Evolutionary conservation across 2,329 filamentous ascomycete species (phyloP).

Genomic region (Fusarium fracticaudum): DNA sequence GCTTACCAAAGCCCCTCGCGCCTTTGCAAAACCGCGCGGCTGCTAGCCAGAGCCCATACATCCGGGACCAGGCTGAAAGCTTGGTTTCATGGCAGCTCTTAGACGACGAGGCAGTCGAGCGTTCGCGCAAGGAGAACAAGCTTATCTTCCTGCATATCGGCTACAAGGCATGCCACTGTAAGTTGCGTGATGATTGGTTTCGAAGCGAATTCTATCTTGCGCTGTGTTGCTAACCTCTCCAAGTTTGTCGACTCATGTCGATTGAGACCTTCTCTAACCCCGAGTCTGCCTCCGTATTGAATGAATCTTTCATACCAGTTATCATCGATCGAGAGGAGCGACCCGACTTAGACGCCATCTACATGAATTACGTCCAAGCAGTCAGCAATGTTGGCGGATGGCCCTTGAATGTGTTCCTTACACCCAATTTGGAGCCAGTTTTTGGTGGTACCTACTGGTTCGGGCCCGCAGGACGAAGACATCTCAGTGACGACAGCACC

Average conservation of each 20-base stretch:
- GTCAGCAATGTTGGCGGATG: slow-evolving; percentile 91
- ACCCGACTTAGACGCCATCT: slow-evolving; percentile 92
- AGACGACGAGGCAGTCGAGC: slow-evolving; percentile 77
- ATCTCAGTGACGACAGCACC: slow-evolving; percentile 51
- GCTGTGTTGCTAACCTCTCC: slow-evolving; percentile 26
- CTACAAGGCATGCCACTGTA: slow-evolving; percentile 95
- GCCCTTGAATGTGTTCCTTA: slow-evolving; percentile 97
- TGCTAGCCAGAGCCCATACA: slow-evolving; percentile 61
- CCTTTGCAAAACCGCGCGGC: slow-evolving; percentile 50
- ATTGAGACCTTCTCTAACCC: slow-evolving; percentile 89
- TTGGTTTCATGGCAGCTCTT: slow-evolving; percentile 93
- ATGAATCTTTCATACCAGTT: slow-evolving; percentile 88
- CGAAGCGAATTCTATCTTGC: neutral
- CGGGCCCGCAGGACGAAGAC: slow-evolving; percentile 70
- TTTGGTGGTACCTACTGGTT: slow-evolving; percentile 98
- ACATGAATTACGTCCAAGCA: slow-evolving; percentile 98
- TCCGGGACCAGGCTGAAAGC: slow-evolving; percentile 80
- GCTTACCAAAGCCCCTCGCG: slow-evolving; percentile 34
- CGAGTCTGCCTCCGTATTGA: slow-evolving; percentile 83
- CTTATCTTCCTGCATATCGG: slow-evolving; percentile 94
- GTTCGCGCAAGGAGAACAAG: slow-evolving; percentile 84
- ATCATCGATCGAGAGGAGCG: slow-evolving; percentile 94
- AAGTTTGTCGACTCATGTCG: slow-evolving; percentile 90
- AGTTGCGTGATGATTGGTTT: slow-evolving; percentile 48
- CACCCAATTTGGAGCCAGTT: slow-evolving; percentile 89